Evolutionary conservation across 371 early-diverging fungal species (phyloP), one percentile per base, ranked within the genome.

Genomic region (Racocetra persica): DNA sequence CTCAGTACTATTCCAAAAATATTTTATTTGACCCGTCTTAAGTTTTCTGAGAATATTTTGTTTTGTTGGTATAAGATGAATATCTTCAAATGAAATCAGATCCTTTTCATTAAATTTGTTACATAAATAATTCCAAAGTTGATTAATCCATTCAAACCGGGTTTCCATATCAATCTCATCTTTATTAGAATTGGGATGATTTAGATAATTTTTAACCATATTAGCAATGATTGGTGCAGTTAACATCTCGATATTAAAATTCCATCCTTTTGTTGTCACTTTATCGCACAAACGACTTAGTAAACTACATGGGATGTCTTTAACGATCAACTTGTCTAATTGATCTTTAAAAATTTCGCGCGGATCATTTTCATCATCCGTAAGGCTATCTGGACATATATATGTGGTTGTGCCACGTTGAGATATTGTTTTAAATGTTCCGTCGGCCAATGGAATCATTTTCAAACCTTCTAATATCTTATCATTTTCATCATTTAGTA

Each of bases 41-140:
- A 71, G 18, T 24, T 71, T 51, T 51, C 72, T 49, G 3, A 71
- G 20, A 26, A 54, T 71, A 51, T 22, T 22, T 4, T 52, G 52
- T 28, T 26, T 71, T 52, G 72, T 71, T 52, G 72, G 72, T 22
- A 71, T 28, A 28, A 71, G 24, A 52, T 71, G 72, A 51, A 71
- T 13, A 28, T 49, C 2, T 52, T 71, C 54, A 52, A 71, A 71
- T 18, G 26, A 18, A 5, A 8, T 18, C 1, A 71, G 28, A 16
- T 71, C 28, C 11, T 16, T 51, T 7, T 52, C 7, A 26, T 28
- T 52, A 22, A 4, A 49, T 71, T 16, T 32, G 6, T 45, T 10
- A 45, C 45, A 45, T 45, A 71, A 7, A 52, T 71, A 51, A 14
- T 28, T 26, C 72, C 72, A 71, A n/a, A 71, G 26, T 18, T 51